Percentiles rank a stretch among this genome's conserved stretches.
phyloP scores from a whole-genome alignment of 2,329 filamentous ascomycete genomes.

The Cladosporium sp. region DNA sequence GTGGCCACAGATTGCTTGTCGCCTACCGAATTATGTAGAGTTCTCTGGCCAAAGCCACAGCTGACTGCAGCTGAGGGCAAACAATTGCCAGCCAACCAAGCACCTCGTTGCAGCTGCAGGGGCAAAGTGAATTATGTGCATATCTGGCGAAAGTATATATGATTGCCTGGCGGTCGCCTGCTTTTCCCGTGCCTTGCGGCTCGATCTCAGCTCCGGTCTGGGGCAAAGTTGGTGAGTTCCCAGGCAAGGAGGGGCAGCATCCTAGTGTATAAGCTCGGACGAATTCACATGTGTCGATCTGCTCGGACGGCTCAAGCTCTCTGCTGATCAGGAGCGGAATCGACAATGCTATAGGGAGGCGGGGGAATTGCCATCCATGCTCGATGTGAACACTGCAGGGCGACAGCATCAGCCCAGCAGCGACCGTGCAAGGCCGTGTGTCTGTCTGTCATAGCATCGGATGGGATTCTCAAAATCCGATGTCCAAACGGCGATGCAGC shows the following conservation, averaged over 20 bases:
- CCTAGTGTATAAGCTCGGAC: conserved; percentile 9
- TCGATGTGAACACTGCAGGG: neutral
- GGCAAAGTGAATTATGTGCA: neutral
- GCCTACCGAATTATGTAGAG: neutral
- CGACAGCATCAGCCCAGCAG: conserved; percentile 2
- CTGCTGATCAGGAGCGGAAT: conserved; percentile 9
- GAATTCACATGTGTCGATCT: conserved; percentile 10
- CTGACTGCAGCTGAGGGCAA: conserved; percentile 1
- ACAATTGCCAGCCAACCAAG: neutral
- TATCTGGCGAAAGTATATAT: conserved; percentile 2
- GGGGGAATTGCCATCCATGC: conserved; percentile 8
- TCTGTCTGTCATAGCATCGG: neutral
- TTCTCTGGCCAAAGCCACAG: conserved; percentile 7
- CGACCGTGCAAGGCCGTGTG: conserved; percentile 1
- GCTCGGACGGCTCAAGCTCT: neutral
- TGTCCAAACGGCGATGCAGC: conserved; percentile 5
- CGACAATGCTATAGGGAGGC: neutral
- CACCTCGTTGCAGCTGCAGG: conserved; percentile 6
- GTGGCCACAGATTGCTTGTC: neutral
- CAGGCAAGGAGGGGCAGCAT: conserved; percentile 12
- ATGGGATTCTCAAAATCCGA: neutral
- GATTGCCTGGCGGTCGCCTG: neutral
- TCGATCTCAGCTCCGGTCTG: neutral
- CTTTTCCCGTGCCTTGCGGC: conserved; percentile 7
- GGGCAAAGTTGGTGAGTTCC: conserved; percentile 5